Percentiles rank a stretch among this genome's conserved stretches.
phyloP scores from a whole-genome alignment of 331 rosid genomes.

The Acacia pycnantha region DNA sequence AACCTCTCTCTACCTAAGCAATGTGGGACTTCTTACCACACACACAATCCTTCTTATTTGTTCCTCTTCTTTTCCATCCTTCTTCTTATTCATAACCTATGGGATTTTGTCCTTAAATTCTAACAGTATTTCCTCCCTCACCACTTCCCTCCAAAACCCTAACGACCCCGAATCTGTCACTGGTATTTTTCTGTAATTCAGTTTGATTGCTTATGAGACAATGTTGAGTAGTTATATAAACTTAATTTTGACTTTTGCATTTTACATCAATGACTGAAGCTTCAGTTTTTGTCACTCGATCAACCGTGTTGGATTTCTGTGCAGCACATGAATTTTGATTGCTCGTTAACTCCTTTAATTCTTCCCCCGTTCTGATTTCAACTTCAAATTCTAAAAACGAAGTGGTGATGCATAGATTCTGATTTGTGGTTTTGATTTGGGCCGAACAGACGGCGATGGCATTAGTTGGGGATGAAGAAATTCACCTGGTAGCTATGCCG shows the following conservation, averaged over 20 bases:
- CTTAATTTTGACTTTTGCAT: background rate
- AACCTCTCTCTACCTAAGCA: too few species aligned
- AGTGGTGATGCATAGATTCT: background rate
- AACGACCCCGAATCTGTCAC: too few species aligned
- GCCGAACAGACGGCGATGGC: constrained; percentile 11
- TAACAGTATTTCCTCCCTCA: too few species aligned
- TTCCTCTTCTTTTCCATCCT: too few species aligned
- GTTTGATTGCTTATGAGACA: background rate
- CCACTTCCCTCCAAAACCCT: too few species aligned
- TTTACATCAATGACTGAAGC: background rate
- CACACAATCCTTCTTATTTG: too few species aligned
- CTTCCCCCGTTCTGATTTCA: background rate
- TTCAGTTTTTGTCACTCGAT: background rate
- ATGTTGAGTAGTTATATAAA: background rate
- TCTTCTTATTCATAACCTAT: too few species aligned
- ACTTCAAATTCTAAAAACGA: background rate
- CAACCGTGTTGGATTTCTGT: background rate
- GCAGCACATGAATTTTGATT: background rate
- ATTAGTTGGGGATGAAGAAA: constrained; percentile 25
- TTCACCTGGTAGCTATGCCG: constrained; percentile 98
- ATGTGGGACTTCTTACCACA: too few species aligned
- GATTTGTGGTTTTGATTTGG: constrained; percentile 20
- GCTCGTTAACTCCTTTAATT: background rate
- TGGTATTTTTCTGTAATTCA: background rate
- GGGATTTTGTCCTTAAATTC: too few species aligned